Base-by-base conservation (phyloP, 495 filamentous ascomycete genomes). In the Talaromyces nanjingensis region DNA sequence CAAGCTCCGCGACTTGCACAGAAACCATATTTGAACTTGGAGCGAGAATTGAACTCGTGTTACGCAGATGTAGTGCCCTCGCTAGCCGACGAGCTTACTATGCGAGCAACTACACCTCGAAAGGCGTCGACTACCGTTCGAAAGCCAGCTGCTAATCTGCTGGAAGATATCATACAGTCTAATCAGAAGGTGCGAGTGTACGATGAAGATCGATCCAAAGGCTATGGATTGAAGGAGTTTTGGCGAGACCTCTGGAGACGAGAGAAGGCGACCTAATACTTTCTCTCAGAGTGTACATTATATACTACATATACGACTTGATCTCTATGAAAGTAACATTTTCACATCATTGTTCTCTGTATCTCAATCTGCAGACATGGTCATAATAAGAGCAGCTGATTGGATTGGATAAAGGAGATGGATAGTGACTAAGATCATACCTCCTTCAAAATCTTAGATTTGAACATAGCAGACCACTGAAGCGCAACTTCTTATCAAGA, bases 1-100 rank as follows among this genome's bases (percentile, higher is more conserved):
- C 91, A 94, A 84, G 94, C 94, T 0, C 94, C 94, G 0, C 86
- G 89, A 33, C 83, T 96, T 0, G 93, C 93, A 12, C 94, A 93
- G 72, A 98, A 98, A 75, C 91, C 94, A 1, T 98, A 98, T 68
- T 90, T 91, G 71, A 87, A 80, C 25, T 84, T 98, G 2, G 87
- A 91, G 29, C 87, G 94, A 39, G 94, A 98, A 71, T 77, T 98
- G 11, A 82, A 79, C 24, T 79, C 82, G 8, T 96, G 91, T 69
- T 98, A 86, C 71, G 88, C 90, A 0, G 92, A 96, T 61, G 86
- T 96, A 3, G 94, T 94, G 1, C 91, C 92, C 0, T 73, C 77
- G 59, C 72, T 98, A 0, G 83, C 91, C 0, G 78, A 81, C 8
- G 86, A 86, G 62, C 96, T 98, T 57, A 79, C 78, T 54, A 83